Evolutionary conservation across 768 basidiomycete species (phyloP), one percentile per base, ranked within the genome.

Genomic region (Calocera cornea): DNA sequence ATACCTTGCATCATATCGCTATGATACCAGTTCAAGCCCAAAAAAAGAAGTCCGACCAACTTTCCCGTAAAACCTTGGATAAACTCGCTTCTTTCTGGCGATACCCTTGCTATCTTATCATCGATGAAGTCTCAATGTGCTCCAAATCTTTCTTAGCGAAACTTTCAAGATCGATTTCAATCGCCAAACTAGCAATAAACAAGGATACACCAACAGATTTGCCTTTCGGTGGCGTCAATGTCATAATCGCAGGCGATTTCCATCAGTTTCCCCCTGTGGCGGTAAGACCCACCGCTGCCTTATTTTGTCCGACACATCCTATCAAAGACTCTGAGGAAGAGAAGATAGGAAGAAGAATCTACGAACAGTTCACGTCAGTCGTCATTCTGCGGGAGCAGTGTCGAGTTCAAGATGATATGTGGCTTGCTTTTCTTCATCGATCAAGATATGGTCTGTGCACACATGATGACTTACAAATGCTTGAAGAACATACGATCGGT

Each of bases 211-310:
- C 24, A 29, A 16, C 19, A 12, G 40, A 41, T 24, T 31, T 36
- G 1, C 31, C 38, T 47, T 33, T 50, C 50, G 29, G 65, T 17
- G 78, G 79, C 0, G 71, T 80, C 66, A 79, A 77, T 65, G 71
- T 82, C 1, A 78, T 81, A 1, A 24, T 82, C 1, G 71, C 72
- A n/a, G 81, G 81, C 0, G 79, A 82, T 60, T 75, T 81, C 16
- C 80, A 82, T 66, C 81, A 81, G 70, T 81, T 82, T 69, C 81
- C 80, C 2, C 80, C 80, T 0, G 80, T 82, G 0, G 71, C 65
- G 1, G 5, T 3, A 5, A 60, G 31, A 19, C 24, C 2, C 5
- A 60, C 24, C 10, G 24, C 54, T 5, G 5, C 54, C 7, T 60
- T 60, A 22, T 60, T 29, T 27, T 29, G 27, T 10, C 24, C 54